A percentile compares a stretch with the other conserved stretches of the same genome.
phyloP scores from a whole-genome alignment of 768 basidiomycete species.

The Cytidiella melzeri region DNA sequence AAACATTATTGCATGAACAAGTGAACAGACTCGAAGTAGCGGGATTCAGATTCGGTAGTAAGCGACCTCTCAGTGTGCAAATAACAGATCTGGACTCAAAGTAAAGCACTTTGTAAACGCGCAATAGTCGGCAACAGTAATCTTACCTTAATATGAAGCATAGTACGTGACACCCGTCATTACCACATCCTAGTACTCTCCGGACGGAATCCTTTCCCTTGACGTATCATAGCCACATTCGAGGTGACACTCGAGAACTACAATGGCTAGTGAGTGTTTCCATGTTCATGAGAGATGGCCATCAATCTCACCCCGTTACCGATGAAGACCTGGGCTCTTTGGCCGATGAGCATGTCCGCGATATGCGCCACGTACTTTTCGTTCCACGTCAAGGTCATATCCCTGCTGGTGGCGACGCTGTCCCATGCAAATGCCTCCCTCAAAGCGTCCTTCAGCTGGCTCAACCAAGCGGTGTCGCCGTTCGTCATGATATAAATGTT shows the following conservation, averaged over 20 bases:
- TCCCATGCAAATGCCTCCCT: constrained; percentile 34
- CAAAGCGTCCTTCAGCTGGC: constrained; percentile 38
- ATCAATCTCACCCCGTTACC: constrained; percentile 59
- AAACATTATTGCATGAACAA: no score
- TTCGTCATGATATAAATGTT: constrained; percentile 64
- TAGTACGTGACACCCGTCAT: no score
- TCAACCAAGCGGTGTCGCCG: constrained; percentile 44
- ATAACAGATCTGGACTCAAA: no score
- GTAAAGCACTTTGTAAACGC: no score
- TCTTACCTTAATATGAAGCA: no score
- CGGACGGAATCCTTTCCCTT: constrained; percentile 30
- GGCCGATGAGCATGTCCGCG: constrained; percentile 63
- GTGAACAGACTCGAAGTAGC: no score
- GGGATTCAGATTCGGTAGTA: no score
- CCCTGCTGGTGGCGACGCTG: constrained; percentile 45
- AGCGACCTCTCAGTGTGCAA: no score
- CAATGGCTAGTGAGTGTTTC: neutral
- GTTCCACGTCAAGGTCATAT: constrained; percentile 47
- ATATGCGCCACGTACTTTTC: constrained; percentile 52
- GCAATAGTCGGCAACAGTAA: no score
- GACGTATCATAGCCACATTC: constrained; percentile 42
- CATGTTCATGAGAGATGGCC: neutral
- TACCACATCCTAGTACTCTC: no score
- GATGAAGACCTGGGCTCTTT: constrained; percentile 57
- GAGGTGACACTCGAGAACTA: constrained; percentile 47